Percentiles rank a stretch among this genome's conserved stretches.
These are phyloP conservation scores for Collybiopsis confluens DNA, from an alignment of 768 basidiomycete genomes.

Conservation along the genomic window DNA sequence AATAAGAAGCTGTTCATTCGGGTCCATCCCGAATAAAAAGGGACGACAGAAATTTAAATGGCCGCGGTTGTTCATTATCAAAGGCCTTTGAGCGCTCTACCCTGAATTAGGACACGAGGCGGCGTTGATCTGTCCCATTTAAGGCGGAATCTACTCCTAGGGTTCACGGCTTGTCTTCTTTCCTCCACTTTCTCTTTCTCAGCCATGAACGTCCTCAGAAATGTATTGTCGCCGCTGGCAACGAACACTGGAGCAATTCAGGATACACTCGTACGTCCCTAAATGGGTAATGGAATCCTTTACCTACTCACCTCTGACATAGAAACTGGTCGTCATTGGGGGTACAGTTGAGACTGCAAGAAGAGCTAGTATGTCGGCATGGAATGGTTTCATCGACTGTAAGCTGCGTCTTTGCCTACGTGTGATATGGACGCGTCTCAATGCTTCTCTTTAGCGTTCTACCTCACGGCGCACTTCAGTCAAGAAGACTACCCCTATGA, in stretches of 20 bases:
- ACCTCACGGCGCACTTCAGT: constrained; percentile 84
- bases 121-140: constrained; percentile 25
- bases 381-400: constrained; percentile 91
- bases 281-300: not conserved
- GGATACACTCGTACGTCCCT: constrained; percentile 65
- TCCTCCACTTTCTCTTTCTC: constrained; percentile 13
- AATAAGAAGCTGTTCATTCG: not conserved
- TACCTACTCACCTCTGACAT: too few species aligned
- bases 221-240: constrained; percentile 64
- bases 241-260: constrained; percentile 68
- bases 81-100: constrained; percentile 10
- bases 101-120: constrained; percentile 31
- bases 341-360: constrained; percentile 86
- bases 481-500: constrained; percentile 87
- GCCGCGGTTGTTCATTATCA: not conserved
- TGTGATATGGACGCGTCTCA: not conserved
- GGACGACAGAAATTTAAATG: not conserved
- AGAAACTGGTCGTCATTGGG: constrained; percentile 90
- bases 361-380: constrained; percentile 75
- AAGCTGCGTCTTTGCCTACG: constrained; percentile 17
- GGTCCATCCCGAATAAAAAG: not conserved
- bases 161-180: constrained; percentile 28
- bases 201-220: constrained; percentile 71
- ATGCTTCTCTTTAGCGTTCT: constrained; percentile 54
- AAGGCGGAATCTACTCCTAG: constrained; percentile 33